Evolutionary conservation across 1,284 basidiomycete genomes (phyloP).

Genomic region (Austroboletus novae-zelandiae): DNA sequence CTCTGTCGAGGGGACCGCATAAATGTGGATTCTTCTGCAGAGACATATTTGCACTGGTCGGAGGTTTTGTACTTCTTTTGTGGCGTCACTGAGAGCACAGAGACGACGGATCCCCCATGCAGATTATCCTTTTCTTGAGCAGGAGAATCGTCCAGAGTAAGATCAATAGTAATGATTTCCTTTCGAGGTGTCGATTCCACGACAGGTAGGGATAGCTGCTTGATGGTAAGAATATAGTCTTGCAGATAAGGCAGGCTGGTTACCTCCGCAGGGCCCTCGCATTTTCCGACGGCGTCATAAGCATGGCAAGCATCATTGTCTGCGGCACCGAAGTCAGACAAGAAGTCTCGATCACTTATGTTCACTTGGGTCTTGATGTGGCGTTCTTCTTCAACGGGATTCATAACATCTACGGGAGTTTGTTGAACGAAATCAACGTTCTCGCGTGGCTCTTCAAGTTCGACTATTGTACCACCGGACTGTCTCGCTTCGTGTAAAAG

Average conservation of each 20-base stretch:
- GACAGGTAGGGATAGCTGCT: constrained; percentile 11
- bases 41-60: not conserved
- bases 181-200: constrained; percentile 10
- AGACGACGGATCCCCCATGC: not conserved
- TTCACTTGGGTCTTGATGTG: constrained; percentile 3
- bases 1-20: constrained; percentile 7
- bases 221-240: not conserved
- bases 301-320: not conserved
- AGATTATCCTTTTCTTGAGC: not conserved
- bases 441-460: not conserved
- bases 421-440: not conserved
- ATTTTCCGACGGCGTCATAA: constrained; percentile 1
- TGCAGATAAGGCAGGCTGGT: not conserved
- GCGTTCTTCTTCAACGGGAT: not conserved
- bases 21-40: constrained; percentile 1
- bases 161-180: constrained; percentile 23
- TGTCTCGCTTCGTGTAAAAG: not conserved
- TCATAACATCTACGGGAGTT: not conserved
- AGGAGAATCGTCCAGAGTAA: constrained; percentile 26
- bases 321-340: not conserved
- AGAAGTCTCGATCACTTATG: not conserved
- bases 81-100: not conserved
- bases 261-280: constrained; percentile 13
- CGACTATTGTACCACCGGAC: not conserved
- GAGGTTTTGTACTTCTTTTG: not conserved